Evolutionary conservation across 179 eudicot genomes (phyloP).

Genomic region (Amaranthus tricolor): DNA sequence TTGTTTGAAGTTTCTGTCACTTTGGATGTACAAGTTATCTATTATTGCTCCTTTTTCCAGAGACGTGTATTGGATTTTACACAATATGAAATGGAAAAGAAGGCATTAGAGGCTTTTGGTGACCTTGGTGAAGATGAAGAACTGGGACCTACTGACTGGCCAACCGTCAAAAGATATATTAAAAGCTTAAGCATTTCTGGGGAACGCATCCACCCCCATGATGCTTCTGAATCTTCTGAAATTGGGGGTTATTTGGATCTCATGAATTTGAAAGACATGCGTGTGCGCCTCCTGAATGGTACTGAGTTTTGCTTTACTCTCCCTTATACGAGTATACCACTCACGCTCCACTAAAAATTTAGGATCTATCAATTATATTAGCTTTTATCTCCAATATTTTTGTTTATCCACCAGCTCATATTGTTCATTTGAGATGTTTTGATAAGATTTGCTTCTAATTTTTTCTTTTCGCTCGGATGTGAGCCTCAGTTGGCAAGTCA

Average conservation of each 20-base stretch:
- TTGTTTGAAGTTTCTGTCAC: background rate
- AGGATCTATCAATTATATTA: background rate
- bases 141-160: constrained; percentile 96
- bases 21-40: background rate
- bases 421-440: background rate
- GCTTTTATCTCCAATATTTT: constrained; percentile 1
- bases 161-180: constrained; percentile 75
- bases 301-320: constrained; percentile 12
- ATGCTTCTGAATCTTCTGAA: constrained; percentile 42
- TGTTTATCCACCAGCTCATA: background rate
- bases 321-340: background rate
- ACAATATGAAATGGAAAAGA: constrained; percentile 79
- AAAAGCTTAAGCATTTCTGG: constrained; percentile 61
- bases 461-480: background rate
- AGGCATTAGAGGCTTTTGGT: constrained; percentile 82
- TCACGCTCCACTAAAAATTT: background rate
- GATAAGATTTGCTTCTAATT: background rate
- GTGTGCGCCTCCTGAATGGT: constrained; percentile 84
- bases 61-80: constrained; percentile 83
- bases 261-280: constrained; percentile 74
- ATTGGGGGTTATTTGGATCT: constrained; percentile 40
- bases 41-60: constrained; percentile 38
- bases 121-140: constrained; percentile 97
- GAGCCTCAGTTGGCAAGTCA: background rate
- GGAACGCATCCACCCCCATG: constrained; percentile 70